A percentile compares a stretch with the other conserved stretches of the same genome.
Evolutionary conservation across 306 rosid genomes (phyloP).

Genomic region (Senna tora): DNA sequence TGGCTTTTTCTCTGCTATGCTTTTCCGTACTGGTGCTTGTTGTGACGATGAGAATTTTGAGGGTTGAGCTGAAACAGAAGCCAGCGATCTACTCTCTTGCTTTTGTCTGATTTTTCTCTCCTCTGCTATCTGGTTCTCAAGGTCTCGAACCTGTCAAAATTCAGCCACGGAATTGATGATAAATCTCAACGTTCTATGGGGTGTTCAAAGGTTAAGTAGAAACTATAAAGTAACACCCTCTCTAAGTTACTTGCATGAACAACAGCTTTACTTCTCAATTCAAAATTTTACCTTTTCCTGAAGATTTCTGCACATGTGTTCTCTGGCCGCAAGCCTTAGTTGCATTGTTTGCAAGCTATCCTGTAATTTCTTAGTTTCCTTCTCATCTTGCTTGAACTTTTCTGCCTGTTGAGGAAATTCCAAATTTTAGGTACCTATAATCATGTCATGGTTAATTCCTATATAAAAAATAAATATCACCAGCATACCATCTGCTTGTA

Average conservation of each 20-base stretch:
- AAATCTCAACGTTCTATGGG: not conserved
- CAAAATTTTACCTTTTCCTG: constrained; percentile 73
- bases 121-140: constrained; percentile 84
- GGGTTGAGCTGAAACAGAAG: constrained; percentile 61
- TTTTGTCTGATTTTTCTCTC: constrained; percentile 83
- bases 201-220: not conserved
- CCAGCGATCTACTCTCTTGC: constrained; percentile 75
- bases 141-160: constrained; percentile 76
- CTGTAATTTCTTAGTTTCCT: constrained; percentile 84
- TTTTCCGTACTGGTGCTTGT: constrained; percentile 44
- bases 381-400: constrained; percentile 85
- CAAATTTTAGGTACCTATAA: constrained; percentile 8
- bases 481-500: constrained; percentile 91
- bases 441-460: constrained; percentile 6
- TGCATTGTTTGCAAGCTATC: constrained; percentile 72
- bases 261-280: not conserved
- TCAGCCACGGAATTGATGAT: not conserved
- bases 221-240: not conserved
- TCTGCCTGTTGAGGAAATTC: constrained; percentile 62
- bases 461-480: not conserved
- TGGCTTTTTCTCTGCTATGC: constrained; percentile 62
- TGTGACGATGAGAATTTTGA: constrained; percentile 42
- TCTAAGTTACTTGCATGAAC: not conserved
- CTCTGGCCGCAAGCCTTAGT: constrained; percentile 79
- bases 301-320: constrained; percentile 73